Evolutionary conservation across 345 rosid genomes (phyloP), one percentile per base, ranked within the genome.

Genomic region (Brassica carinata): DNA sequence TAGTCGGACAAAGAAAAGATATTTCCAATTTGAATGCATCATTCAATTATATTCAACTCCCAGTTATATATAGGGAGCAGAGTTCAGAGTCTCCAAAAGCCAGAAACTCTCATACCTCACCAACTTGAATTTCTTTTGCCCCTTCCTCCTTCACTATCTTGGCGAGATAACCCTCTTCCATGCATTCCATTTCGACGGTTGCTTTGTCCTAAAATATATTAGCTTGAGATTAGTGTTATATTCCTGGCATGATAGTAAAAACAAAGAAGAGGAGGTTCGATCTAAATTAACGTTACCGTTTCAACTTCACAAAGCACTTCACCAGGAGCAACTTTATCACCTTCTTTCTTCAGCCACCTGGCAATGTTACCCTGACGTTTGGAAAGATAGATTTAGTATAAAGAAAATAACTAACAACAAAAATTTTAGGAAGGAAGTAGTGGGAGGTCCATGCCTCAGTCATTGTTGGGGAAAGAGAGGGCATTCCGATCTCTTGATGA

Each of bases 301-400:
- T 96, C 99, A 69, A 96, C 98, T 95, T 95, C 99, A 73, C 99
- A 95, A 48, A 95, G 90, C 18, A 95, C 99, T 88, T 96, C 99
- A 82, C 99, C 99, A 36, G 94, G 86, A 81, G 86, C 80, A 70
- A 93, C 61, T 80, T 93, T 91, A 72, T 96, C 98, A 70, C 98
- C 99, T 86, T 93, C 98, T 84, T 93, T 95, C 89, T 95, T 96
- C 85, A 96, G 87, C 99, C 99, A 93, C 83, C 88, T 88, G 8
- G 94, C 99, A 79, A 96, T 96, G 77, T 96, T 96, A 63, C 99
- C 99, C 98, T 96, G 88, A 66, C 84, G 80, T 78, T 71, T 38
- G 72, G 45, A 83, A 76, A 77, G 17, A 27, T 27, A 26, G 18
- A 69, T 65, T 79, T 75, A 85, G 64, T 62, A 77, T 11, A 79